Evolutionary conservation across 441 rosid species (phyloP), one percentile per base, ranked within the genome.

Genomic region (Populus hybrid): DNA sequence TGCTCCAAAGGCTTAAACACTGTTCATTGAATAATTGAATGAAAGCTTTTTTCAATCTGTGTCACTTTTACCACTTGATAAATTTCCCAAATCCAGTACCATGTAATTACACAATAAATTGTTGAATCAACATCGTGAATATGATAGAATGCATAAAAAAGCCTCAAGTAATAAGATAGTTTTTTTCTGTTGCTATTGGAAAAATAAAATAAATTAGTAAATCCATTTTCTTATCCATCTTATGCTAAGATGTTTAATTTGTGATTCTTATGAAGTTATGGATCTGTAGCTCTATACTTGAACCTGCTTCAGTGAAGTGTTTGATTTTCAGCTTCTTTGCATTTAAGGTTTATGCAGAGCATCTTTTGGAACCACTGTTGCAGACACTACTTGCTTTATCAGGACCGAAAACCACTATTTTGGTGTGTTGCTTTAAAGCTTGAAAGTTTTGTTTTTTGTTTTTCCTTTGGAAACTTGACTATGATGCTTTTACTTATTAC

Each of bases 291-390:
- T 6, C 68, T 10, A 69, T 23, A 10, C 70, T 34, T 35, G 16
- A 34, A 6, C 23, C 3, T 1, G 26, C 42, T 70, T 61, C 14
- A 59, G 69, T 79, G 26, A 66, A 7, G 61, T 67, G 66, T 82
- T 72, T 89, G 70, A 84, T 67, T 73, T 82, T 76, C 75, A 75
- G 65, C 63, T 70, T 38, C 72, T 82, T 81, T 81, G 75, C 68
- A 71, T 77, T 53, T 16, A 82, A 94, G 99, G 97, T 94, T 79
- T 95, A 94, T 81, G 84, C 94, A 16, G 99, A 95, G 90, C 97
- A 95, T 88, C 95, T 95, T 71, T 78, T 95, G 90, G 97, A 89
- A 75, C 97, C 95, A 35, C 87, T 94, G 14, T 82, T 94, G 87
- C 85, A 68, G 78, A 93, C 98, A 34, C 88, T 91, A 70, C 75